Conservation (phyloP, 2,329 filamentous ascomycete genomes). For the Neopestalotiopsis rosae region DNA sequence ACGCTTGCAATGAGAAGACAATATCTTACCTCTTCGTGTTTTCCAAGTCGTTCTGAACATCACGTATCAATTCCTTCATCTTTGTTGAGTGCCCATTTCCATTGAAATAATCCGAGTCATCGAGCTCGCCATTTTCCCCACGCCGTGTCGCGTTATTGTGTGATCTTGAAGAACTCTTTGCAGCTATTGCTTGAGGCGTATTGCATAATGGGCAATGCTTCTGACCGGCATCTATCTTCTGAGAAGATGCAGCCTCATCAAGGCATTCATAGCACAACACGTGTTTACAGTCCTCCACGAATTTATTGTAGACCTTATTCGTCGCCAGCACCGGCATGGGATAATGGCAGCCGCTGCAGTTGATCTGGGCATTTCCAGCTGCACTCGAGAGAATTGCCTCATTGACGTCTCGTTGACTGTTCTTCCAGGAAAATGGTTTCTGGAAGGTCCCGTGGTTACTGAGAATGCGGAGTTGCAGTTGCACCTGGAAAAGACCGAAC, state of each 20-base stretch:
- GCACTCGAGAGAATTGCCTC: slow-evolving; percentile 23
- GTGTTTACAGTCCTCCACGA: slow-evolving; percentile 35
- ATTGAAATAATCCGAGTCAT: slow-evolving; percentile 34
- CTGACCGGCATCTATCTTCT: too few relatives aligned
- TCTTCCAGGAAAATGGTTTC: slow-evolving; percentile 48
- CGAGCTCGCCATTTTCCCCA: slow-evolving; percentile 6
- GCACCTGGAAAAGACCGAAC: slow-evolving; percentile 51
- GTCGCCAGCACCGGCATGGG: slow-evolving; percentile 36
- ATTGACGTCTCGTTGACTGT: slow-evolving; percentile 40
- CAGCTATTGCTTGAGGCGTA: slow-evolving; percentile 4
- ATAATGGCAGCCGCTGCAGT: slow-evolving; percentile 39
- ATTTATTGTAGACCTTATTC: slow-evolving; percentile 24
- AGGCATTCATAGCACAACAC: slow-evolving; percentile 38
- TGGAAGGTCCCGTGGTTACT: slow-evolving; percentile 58
- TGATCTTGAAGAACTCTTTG: background rate
- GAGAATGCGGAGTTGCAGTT: slow-evolving; percentile 51
- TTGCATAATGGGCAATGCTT: slow-evolving; percentile 31
- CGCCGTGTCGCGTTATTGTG: slow-evolving; percentile 5
- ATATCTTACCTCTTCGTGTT: slow-evolving; percentile 31
- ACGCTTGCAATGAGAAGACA: background rate
- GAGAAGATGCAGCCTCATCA: too few relatives aligned
- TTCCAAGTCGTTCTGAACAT: slow-evolving; percentile 19
- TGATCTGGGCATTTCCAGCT: slow-evolving; percentile 30
- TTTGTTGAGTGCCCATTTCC: slow-evolving; percentile 37
- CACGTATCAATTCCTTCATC: slow-evolving; percentile 26